Base-by-base conservation (phyloP, 2,329 filamentous ascomycete genomes). In the Fusarium sublunatum region DNA sequence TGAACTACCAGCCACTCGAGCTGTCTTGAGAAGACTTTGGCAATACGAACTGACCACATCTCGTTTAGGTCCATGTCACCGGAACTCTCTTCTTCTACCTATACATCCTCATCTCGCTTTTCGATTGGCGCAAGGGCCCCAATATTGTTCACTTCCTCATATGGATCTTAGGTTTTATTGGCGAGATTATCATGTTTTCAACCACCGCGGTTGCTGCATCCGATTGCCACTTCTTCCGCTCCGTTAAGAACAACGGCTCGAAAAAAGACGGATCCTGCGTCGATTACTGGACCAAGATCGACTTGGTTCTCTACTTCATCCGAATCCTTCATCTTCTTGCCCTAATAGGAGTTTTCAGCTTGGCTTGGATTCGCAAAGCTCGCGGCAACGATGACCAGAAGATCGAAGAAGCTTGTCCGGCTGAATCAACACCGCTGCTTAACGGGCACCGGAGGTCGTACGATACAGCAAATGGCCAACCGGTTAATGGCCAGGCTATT, bases 11-110 rank as follows among this genome's bases (percentile, higher is more conserved):
- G 39, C 25, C 38, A 48, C 52, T 58, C 35, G 29, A 36, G 35
- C 13, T 22, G n/a, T 28, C 31, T 39, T n/a, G 9, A 55, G 19
- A 44, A 28, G 45, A 44, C 44, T 39, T 47, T 43, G 48, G 38
- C 57, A 53, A 47, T 49, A 54, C 40, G 42, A 58, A 52, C 67
- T 71, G 61, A 70, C 62, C 55, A 45, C 43, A 46, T 58, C 61
- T 61, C 53, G 59, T 12, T 53, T 71, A 97, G 93, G 89, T 96
- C 72, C 96, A 96, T 76, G 82, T 96, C 63, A 86, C 92, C 53
- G 92, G 90, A 51, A 90, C 91, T 40, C 90, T 93, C 66, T 97
- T 96, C 81, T 87, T 95, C 64, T 95, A 96, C 79, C 84, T 91
- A 45, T 88, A 97, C 67, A 85, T 97, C 66, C 84, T 96, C 66